Conservation (phyloP, 768 basidiomycete genomes). For the Lactarius quietus region DNA sequence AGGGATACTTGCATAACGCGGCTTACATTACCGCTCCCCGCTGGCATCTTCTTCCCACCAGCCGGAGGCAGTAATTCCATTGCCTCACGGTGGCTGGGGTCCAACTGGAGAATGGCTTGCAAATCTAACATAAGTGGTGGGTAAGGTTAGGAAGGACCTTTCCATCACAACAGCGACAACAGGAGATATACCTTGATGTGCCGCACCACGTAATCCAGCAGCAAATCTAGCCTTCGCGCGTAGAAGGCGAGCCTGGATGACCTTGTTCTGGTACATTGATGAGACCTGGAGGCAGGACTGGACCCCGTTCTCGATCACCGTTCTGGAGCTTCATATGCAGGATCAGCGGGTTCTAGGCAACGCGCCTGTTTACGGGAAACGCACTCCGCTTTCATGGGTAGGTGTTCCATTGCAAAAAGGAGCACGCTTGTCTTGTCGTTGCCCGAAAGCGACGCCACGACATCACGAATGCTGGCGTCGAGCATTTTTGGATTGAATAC, state of each 20-base stretch:
- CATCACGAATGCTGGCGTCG: constrained; percentile 72
- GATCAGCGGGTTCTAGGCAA: constrained; percentile 7
- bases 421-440: constrained; percentile 69
- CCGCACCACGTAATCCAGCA: constrained; percentile 55
- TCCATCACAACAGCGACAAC: background rate
- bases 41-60: constrained; percentile 3
- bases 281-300: constrained; percentile 63
- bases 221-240: constrained; percentile 65
- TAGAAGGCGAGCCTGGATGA: constrained; percentile 59
- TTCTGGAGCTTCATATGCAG: constrained; percentile 44
- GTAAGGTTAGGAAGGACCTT: background rate
- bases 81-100: constrained; percentile 70
- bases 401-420: constrained; percentile 77
- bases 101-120: constrained; percentile 54
- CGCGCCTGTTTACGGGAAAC: constrained; percentile 1
- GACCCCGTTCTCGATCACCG: constrained; percentile 68
- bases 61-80: constrained; percentile 51
- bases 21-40: constrained; percentile 30
- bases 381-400: constrained; percentile 65
- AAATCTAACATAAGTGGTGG: constrained; percentile 46
- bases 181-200: constrained; percentile 52
- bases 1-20: constrained; percentile 41
- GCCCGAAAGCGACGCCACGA: constrained; percentile 52
- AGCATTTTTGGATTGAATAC: constrained; percentile 75
- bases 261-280: constrained; percentile 46